Evolutionary conservation across 2,329 filamentous ascomycete genomes (phyloP), one percentile per base, ranked within the genome.

Genomic region (Botrytis elliptica): DNA sequence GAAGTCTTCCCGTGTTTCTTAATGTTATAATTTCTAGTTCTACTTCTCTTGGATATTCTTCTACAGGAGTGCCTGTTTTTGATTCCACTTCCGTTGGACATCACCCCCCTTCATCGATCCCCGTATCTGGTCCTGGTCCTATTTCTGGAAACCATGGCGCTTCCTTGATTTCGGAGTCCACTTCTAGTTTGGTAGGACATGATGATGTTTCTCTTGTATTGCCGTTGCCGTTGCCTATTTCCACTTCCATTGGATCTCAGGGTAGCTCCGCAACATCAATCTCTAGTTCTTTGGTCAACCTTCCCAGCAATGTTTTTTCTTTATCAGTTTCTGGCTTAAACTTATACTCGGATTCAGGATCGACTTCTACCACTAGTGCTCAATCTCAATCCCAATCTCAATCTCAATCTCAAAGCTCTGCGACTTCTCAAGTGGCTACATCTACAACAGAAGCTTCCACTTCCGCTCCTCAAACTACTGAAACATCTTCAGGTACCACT

Each of bases 261-360:
- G 38, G n/a, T 38, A 62, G 18, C 36, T 62, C 33, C 33, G 33
- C 73, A 49, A 73, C 40, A 16, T 69, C 64, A 36, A 33, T 68
- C 40, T 64, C 55, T 38, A 73, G 55, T 73, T 38, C 66, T 73
- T 38, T 49, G 8, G 46, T 70, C 60, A 71, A 42, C 40, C 55
- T 68, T 72, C 63, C 64, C 14, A 57, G 29, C 63, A 68, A 68
- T 46, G 40, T 55, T 60, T 55, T 36, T 36, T 60, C 55, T 73
- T 44, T 49, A 42, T 69, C 71, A 49, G 33, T 70, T 74, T 67
- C 67, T 49, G 70, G 63, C 36, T 72, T 72, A 59, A 55, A 70
- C 64, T 75, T 75, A 74, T 69, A 71, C 69, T 73, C 62, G 64
- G 49, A 66, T 72, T 74, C 74, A 76, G 74, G 74, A 46, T 70